Evolutionary conservation across 2,329 filamentous ascomycete genomes (phyloP).

Genomic region (Ophiocordyceps unilateralis): DNA sequence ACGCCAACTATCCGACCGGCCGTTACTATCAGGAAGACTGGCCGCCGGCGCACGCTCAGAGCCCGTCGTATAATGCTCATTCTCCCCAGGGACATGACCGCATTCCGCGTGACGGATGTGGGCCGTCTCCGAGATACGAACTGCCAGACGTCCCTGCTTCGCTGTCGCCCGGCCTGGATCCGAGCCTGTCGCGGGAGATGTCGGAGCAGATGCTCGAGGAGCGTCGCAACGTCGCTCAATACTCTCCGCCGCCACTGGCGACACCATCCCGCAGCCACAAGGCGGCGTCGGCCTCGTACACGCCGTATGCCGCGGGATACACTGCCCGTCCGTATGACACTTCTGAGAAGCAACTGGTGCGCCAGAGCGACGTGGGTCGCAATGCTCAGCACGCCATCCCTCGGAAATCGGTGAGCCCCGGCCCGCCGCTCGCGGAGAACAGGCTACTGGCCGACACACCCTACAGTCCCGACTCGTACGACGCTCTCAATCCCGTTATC

Average conservation of each 20-base stretch:
- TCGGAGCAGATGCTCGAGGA: slow-evolving; percentile 40
- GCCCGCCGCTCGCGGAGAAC: slow-evolving; percentile 32
- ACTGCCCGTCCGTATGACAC: slow-evolving; percentile 26
- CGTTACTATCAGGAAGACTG: slow-evolving; percentile 2
- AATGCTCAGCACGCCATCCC: slow-evolving; percentile 34
- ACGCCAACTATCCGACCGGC: slow-evolving; percentile 7
- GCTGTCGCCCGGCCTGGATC: slow-evolving; percentile 44
- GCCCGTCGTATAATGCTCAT: slow-evolving; percentile 13
- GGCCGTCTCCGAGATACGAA: slow-evolving; percentile 16
- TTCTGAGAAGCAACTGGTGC: slow-evolving; percentile 10
- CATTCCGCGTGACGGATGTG: slow-evolving; percentile 17
- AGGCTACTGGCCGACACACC: slow-evolving; percentile 44
- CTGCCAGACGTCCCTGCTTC: slow-evolving; percentile 35
- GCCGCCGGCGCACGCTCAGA: slow-evolving; percentile 17
- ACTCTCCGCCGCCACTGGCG: slow-evolving; percentile 21
- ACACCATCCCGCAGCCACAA: slow-evolving; percentile 26
- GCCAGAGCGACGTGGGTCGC: slow-evolving; percentile 19
- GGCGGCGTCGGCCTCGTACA: slow-evolving; percentile 8
- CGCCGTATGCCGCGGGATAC: slow-evolving; percentile 14
- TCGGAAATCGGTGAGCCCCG: slow-evolving; percentile 61
- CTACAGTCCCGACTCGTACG: slow-evolving; percentile 62
- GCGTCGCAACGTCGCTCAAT: slow-evolving; percentile 27
- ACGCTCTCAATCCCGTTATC: slow-evolving; percentile 54
- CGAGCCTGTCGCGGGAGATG: slow-evolving; percentile 36
- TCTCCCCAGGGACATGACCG: slow-evolving; percentile 14